Base-by-base conservation (phyloP, 2,329 filamentous ascomycete species). In the Ceratocystis albifundus region DNA sequence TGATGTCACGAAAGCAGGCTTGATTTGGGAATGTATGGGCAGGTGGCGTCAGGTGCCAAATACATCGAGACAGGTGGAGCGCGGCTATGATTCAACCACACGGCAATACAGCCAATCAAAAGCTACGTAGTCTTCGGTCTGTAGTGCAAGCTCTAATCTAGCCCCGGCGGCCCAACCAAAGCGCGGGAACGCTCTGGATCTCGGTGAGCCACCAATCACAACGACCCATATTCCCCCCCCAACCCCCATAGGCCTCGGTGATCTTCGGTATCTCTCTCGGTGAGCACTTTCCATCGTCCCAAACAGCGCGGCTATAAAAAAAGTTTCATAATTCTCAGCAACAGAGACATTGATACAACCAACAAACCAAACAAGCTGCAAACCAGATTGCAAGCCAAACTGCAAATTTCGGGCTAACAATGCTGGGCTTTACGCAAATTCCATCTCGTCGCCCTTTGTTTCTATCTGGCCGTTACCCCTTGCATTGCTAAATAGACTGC, bases 401-500 rank as follows among this genome's bases (percentile, higher is more conserved):
- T 41, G n/a, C 48, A 53, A 53, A 59, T 32, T 59, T 17, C 28
- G 17, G 28, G 30, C 30, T n/a, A 30, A 59, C 25, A 59, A 59
- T 59, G 55, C 28, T 59, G 28, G 36, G 55, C 55, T 59, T 59
- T 30, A 36, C 15, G 55, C 55, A 30, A 32, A 59, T 59, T 59
- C 55, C 55, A 59, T 30, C 55, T 36, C 20, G 55, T 20, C 30
- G 12, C 55, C 55, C 55, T 59, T 15, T 30, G 25, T 30, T 59
- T n/a, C 25, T 25, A 30, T 36, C 30, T n/a, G 20, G 22, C n/a
- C 3, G 7, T n/a, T 59, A 30, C 22, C 55, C 55, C 55, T 59
- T 59, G 55, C 55, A 59, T 36, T 28, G 30, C 36, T 59, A 59
- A 59, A 59, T 59, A 32, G 55, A 59, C 20, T 59, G 55, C 55